Evolutionary conservation across 1,139 yeast species (phyloP).

Genomic region (Saccharomyces pastorianus): DNA sequence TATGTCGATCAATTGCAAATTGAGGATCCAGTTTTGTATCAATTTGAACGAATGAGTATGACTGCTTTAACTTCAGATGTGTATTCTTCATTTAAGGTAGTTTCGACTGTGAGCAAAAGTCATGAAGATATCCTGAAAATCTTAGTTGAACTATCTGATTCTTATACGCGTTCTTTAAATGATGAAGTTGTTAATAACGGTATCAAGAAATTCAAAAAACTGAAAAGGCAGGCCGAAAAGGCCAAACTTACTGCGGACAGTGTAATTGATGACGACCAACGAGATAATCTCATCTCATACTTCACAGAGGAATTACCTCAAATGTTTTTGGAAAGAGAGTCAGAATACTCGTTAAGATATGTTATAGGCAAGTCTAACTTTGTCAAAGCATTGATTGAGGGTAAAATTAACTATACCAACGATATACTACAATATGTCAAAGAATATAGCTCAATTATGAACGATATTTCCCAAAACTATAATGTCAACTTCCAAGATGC

Average conservation of each 20-base stretch:
- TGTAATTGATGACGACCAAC: conserved; percentile 20
- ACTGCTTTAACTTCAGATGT: conserved; percentile 13
- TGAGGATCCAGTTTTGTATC: conserved; percentile 19
- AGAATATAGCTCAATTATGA: conserved; percentile 17
- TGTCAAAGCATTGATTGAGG: conserved; percentile 20
- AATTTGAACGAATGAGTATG: conserved; percentile 19
- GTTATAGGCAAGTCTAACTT: conserved; percentile 24
- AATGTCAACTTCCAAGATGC: conserved; percentile 88
- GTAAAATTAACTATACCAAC: conserved; percentile 18
- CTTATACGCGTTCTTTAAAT: conserved; percentile 31
- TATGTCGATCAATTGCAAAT: conserved; percentile 15
- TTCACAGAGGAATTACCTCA: conserved; percentile 25
- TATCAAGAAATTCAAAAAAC: conserved; percentile 17
- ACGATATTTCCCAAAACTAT: conserved; percentile 41
- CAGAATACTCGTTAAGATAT: conserved; percentile 18
- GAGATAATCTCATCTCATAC: conserved; percentile 22
- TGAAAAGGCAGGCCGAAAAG: conserved; percentile 9
- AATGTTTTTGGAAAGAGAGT: conserved; percentile 24
- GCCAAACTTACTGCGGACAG: conserved; percentile 17
- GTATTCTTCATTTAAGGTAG: conserved; percentile 15
- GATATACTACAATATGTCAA: conserved; percentile 13
- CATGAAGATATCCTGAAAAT: conserved; percentile 24
- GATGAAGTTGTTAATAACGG: conserved; percentile 33
- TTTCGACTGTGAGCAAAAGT: conserved; percentile 17
- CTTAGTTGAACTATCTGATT: conserved; percentile 24